Conservation (phyloP, 495 filamentous ascomycete genomes). For the Podospora pseudocomata region DNA sequence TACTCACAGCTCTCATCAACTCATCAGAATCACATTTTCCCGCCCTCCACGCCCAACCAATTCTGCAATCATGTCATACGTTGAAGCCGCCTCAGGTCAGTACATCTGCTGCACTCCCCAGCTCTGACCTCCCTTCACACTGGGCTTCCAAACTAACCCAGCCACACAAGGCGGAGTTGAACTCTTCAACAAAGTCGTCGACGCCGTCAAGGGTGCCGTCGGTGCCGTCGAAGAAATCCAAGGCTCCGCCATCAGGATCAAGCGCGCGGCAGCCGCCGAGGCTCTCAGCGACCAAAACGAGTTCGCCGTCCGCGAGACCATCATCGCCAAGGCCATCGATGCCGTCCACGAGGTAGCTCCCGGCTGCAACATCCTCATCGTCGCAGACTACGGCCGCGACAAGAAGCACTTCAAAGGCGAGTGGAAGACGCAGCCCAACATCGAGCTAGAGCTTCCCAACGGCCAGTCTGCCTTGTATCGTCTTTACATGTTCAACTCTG, state of each 20-base stretch:
- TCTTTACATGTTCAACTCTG: constrained; percentile 1
- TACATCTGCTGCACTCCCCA: neutral
- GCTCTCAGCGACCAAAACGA: neutral
- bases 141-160: neutral
- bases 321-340: neutral
- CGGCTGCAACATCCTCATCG: constrained; percentile 5
- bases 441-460: neutral
- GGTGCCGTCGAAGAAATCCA: neutral
- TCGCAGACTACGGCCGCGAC: constrained; percentile 1
- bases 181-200: neutral
- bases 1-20: neutral
- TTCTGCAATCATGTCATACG: neutral
- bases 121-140: neutral
- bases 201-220: neutral
- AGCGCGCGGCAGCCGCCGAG: neutral
- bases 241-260: neutral
- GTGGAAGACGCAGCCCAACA: neutral
- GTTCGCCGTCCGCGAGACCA: neutral
- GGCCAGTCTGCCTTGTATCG: neutral
- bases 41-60: neutral
- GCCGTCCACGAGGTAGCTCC: neutral
- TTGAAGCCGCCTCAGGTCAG: neutral
- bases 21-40: neutral
- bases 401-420: constrained; percentile 1
- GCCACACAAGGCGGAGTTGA: neutral